Base-by-base conservation (phyloP, 306 rosid genomes). In the Cyamopsis tetragonoloba region DNA sequence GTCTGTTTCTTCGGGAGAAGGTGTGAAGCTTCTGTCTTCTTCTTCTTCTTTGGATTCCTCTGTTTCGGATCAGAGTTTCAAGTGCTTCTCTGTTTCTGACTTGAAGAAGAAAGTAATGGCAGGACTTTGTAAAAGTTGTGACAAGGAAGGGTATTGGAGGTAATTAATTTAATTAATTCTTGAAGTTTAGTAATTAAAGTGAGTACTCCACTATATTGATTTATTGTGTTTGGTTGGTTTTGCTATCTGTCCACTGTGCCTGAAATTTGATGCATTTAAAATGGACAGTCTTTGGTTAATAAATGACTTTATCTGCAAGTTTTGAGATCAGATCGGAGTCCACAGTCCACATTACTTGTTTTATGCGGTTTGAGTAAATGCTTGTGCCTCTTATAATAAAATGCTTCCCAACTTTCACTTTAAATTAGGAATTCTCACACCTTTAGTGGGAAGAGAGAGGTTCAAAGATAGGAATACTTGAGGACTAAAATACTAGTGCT, bases 71-170 rank as follows among this genome's bases (percentile, higher is more conserved):
- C 88, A 86, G 64, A 81, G 90, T 24, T 93, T 93, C 75, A 93
- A 88, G 70, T 93, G 99, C 78, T 93, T 93, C 84, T 93, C 99
- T 43, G 87, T 93, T 4, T 88, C 97, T 0, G 97, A 93, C 72
- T 76, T 93, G 84, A 93, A 90, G 85, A 93, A 88, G 81, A 87
- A 87, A 48, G 90, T 93, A 48, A 80, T 90, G 91, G 97, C 99
- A 14, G 95, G 96, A 0, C 85, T 93, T 7, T 72, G 86, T 76
- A 93, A 88, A 82, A 90, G 66, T 24, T 61, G 82, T 68, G 84
- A 88, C 6, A 88, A 88, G 41, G 88, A 90, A 82, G 97, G 96
- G 67, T 87, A 85, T 62, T 93, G 99, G 99, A 93, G 99, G 99
- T 93, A 82, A 74, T 10, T 12, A 2, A 0, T 20, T 31, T 1